Percentiles rank a stretch among this genome's conserved stretches.
phyloP scores from a whole-genome alignment of 2,329 filamentous ascomycete genomes.

The Macrophomina phaseolina region DNA sequence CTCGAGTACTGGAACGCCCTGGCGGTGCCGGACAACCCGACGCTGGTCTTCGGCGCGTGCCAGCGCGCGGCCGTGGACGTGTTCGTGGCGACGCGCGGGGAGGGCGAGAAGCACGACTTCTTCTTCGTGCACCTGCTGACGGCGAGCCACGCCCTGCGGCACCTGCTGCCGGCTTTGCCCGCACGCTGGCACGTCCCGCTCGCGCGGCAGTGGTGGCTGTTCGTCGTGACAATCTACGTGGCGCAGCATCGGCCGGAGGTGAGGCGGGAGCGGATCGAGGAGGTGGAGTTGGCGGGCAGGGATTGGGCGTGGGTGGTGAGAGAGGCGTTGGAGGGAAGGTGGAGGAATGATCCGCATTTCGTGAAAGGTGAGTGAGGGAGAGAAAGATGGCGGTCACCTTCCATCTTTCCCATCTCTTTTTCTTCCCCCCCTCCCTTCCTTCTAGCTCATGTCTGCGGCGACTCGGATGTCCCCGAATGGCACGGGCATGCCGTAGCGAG shows the following conservation, averaged over 20 bases:
- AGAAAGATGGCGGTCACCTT: too few species aligned
- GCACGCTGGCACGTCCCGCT: slow-evolving; percentile 74
- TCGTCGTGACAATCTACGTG: slow-evolving; percentile 79
- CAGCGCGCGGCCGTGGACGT: slow-evolving; percentile 64
- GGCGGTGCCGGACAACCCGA: slow-evolving; percentile 57
- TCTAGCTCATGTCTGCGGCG: background rate
- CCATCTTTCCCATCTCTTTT: background rate
- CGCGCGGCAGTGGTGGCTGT: slow-evolving; percentile 87
- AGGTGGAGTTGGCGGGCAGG: slow-evolving; percentile 65
- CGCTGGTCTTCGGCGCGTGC: slow-evolving; percentile 75
- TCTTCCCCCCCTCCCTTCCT: background rate
- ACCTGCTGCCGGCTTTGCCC: slow-evolving; percentile 79
- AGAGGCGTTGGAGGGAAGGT: slow-evolving; percentile 70
- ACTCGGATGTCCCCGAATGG: too few species aligned
- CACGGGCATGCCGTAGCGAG: too few species aligned
- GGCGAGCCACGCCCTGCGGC: slow-evolving; percentile 84
- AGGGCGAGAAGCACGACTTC: slow-evolving; percentile 72
- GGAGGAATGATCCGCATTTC: slow-evolving; percentile 78
- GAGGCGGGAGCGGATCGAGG: slow-evolving; percentile 66
- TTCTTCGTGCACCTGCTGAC: slow-evolving; percentile 83
- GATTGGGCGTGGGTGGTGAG: slow-evolving; percentile 79
- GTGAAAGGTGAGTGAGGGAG: slow-evolving; percentile 66
- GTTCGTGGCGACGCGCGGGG: slow-evolving; percentile 60
- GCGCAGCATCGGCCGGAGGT: slow-evolving; percentile 75
- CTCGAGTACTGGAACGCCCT: slow-evolving; percentile 93